phyloP scores from a whole-genome alignment of 148 eudicot species.

The Nyssa sinensis region DNA sequence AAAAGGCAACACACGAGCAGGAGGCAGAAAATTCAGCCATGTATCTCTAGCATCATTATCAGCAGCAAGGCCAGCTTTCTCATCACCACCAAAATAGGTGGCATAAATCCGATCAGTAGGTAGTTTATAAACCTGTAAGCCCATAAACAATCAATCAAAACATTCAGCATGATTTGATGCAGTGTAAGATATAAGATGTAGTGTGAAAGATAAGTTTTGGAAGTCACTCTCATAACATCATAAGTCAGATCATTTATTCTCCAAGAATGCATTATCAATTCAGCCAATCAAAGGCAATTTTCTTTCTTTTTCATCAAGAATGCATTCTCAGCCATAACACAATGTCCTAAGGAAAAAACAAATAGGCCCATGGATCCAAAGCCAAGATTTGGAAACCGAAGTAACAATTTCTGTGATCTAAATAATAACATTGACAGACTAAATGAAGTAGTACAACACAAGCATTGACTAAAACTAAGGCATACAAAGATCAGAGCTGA shows the following conservation, averaged over 20 bases:
- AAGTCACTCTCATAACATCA: background rate
- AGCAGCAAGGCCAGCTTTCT: slow-evolving; percentile 77
- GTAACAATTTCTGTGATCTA: background rate
- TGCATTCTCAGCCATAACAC: background rate
- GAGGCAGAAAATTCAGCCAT: slow-evolving; percentile 84
- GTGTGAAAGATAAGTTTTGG: background rate
- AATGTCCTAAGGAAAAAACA: background rate
- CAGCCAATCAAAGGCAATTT: background rate
- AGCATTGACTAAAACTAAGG: background rate
- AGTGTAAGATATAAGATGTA: background rate
- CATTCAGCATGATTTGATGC: background rate
- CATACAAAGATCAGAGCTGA: background rate
- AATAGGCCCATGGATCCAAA: background rate
- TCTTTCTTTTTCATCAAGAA: background rate
- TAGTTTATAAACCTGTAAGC: slow-evolving; percentile 62
- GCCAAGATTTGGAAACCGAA: background rate
- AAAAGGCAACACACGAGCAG: slow-evolving; percentile 79
- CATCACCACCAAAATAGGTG: slow-evolving; percentile 98
- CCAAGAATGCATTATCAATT: background rate
- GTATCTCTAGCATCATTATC: slow-evolving; percentile 79
- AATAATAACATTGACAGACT: too few relatives aligned
- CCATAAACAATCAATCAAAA: slow-evolving; percentile 8
- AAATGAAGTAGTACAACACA: background rate
- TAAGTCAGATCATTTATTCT: background rate
- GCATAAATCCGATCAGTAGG: slow-evolving; percentile 81